A percentile compares a stretch with the other conserved stretches of the same genome.
Evolutionary conservation across 352 stramenopile species (phyloP).

Genomic region (Phytopythium chamaehyphon): DNA sequence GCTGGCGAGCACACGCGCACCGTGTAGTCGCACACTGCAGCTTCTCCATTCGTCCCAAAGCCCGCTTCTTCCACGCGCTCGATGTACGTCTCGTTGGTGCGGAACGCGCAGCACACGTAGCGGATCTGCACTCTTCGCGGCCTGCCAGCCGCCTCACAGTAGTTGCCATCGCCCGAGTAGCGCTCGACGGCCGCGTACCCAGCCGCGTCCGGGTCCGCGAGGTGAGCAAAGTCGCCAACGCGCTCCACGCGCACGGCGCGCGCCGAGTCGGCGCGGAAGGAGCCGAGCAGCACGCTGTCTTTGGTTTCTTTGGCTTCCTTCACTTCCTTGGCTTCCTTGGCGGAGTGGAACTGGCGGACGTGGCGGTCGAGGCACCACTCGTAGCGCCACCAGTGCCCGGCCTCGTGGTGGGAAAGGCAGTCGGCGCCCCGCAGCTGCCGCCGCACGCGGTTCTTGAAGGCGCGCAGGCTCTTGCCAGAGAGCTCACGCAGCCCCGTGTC

Average conservation of each 20-base stretch:
- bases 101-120: slow-evolving; percentile 76
- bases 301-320: too few species aligned
- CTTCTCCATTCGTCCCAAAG: too few species aligned
- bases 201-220: slow-evolving; percentile 43
- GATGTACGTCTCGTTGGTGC: slow-evolving; percentile 82
- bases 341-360: slow-evolving; percentile 66
- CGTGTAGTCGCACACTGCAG: slow-evolving; percentile 43
- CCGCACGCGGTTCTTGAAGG: slow-evolving; percentile 70
- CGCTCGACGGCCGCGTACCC: slow-evolving; percentile 56
- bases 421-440: slow-evolving; percentile 39
- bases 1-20: slow-evolving; percentile 70
- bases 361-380: slow-evolving; percentile 75
- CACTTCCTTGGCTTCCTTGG: slow-evolving; percentile 7
- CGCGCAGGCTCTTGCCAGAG: slow-evolving; percentile 51
- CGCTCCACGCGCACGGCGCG: slow-evolving; percentile 37
- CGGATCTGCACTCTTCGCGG: slow-evolving; percentile 34
- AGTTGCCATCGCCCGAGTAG: slow-evolving; percentile 44
- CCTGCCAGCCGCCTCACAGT: slow-evolving; percentile 12
- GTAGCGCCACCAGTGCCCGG: slow-evolving; percentile 76
- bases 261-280: slow-evolving; percentile 23
- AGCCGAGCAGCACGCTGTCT: slow-evolving; percentile 37
- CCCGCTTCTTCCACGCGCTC: slow-evolving; percentile 50
- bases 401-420: slow-evolving; percentile 62
- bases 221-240: slow-evolving; percentile 26
- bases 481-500: slow-evolving; percentile 59